phyloP scores from a whole-genome alignment of 179 eudicot species.

The Nepenthes alata region DNA sequence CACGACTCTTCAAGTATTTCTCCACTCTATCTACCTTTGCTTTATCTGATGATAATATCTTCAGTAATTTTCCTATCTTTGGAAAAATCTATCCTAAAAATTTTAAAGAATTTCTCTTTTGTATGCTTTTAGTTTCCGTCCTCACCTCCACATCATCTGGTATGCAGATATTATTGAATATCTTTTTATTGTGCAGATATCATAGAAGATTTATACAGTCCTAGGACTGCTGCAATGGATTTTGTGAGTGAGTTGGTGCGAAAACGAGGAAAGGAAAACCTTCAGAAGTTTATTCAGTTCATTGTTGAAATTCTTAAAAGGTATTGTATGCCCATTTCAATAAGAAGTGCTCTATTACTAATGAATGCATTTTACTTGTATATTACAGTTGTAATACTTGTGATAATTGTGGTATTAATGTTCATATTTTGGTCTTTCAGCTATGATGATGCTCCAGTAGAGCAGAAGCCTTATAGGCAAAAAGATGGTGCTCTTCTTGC shows the following conservation, averaged over 20 bases:
- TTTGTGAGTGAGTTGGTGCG: conserved; percentile 95
- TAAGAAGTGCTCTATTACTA: background rate
- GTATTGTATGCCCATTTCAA: conserved; percentile 20
- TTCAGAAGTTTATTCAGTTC: conserved; percentile 77
- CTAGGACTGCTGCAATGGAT: conserved; percentile 99
- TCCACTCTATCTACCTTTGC: too few species aligned
- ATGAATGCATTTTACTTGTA: background rate
- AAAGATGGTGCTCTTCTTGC: conserved; percentile 99
- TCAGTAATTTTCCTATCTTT: too few species aligned
- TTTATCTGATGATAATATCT: too few species aligned
- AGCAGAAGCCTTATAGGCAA: conserved; percentile 75
- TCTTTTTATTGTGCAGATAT: conserved; percentile 46
- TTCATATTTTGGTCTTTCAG: conserved; percentile 24
- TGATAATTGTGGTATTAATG: background rate
- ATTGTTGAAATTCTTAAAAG: conserved; percentile 88
- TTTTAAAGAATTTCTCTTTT: background rate
- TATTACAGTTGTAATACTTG: background rate
- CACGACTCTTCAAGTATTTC: too few species aligned
- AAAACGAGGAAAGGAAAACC: conserved; percentile 89
- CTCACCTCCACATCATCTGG: too few species aligned
- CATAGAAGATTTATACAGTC: conserved; percentile 95
- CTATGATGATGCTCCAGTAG: conserved; percentile 60
- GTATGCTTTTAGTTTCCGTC: background rate
- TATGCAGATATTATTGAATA: background rate
- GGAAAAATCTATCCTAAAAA: background rate